Conservation (phyloP, 2,329 filamentous ascomycete genomes). For the Juglanconis juglandina region DNA sequence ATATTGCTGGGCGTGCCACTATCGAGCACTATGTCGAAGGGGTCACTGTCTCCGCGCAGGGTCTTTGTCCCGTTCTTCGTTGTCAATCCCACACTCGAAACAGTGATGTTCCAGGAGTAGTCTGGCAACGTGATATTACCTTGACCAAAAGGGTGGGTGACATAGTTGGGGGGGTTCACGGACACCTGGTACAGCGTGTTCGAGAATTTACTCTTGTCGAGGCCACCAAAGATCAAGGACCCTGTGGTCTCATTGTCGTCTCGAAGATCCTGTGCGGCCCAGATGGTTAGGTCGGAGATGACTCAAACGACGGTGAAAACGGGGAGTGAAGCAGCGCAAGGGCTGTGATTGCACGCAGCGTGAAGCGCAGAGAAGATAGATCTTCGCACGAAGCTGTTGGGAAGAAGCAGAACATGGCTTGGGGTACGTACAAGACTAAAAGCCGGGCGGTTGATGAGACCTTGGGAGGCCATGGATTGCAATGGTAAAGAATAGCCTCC, state of each 20-base stretch:
- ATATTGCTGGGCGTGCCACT: background rate
- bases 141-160: too few relatives aligned
- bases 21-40: background rate
- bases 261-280: background rate
- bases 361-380: too few relatives aligned
- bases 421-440: background rate
- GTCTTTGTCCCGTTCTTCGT: background rate
- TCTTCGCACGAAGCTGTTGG: too few relatives aligned
- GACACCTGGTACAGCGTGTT: background rate
- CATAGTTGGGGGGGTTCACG: background rate
- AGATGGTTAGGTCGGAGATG: background rate
- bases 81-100: background rate
- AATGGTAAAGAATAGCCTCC: background rate
- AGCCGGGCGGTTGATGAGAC: background rate
- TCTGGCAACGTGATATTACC: background rate
- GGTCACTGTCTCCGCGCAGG: background rate
- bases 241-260: background rate
- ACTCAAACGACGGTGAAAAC: background rate
- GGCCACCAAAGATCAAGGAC: background rate
- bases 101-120: background rate
- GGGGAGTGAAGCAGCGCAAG: background rate
- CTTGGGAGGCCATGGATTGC: background rate
- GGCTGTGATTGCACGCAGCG: too few relatives aligned
- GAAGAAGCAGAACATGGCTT: background rate
- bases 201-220: background rate